Base-by-base conservation (phyloP, 2,329 filamentous ascomycete genomes). In the Aspergillus sp. region DNA sequence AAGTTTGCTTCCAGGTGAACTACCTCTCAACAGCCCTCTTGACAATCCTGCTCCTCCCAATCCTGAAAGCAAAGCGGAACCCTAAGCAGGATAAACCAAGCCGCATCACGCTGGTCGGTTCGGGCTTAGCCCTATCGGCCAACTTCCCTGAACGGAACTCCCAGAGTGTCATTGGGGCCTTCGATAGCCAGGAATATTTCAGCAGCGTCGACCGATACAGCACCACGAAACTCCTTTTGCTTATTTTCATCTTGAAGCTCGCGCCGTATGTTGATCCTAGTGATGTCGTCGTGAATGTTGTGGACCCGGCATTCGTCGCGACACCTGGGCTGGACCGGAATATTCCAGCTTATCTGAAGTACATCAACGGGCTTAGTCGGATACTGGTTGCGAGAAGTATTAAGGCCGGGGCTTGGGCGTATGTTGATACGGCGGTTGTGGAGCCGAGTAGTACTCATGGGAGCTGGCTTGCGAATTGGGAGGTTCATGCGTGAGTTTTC, bases 1-100 rank as follows among this genome's bases (percentile, higher is more conserved):
- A 68, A 21, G 56, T 57, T 8, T 77, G 71, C 1, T 70, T 77
- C 3, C 74, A 79, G 55, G 76, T 81, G 58, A 66, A 70, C 15
- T 70, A 66, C 14, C 57, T 81, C 19, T 68, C 62, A 50, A 70
- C 63, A 4, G 67, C 55, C 35, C 55, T 65, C 44, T 63, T 60
- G n/a, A 46, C 52, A n/a, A 53, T 65, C 33, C 59, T 70, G 2
- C 46, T 69, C 2, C 52, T 67, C 1, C 67, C 67, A 2, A 40
- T 62, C 12, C 40, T 66, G 19, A 61, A 64, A 27, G 23, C 27
- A 6, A 68, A 67, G 15, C 4, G 12, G 0, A 9, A 9, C 17
- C 21, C 41, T 3, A 1, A 31, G 4, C 27, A 31, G 9, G 4
- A 2, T 15, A 35, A 23, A 23, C 46, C 31, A 23, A 14, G 15